A percentile compares a stretch with the other conserved stretches of the same genome.
Evolutionary conservation across 306 rosid species (phyloP).

Genomic region (Calophaca sinica): DNA sequence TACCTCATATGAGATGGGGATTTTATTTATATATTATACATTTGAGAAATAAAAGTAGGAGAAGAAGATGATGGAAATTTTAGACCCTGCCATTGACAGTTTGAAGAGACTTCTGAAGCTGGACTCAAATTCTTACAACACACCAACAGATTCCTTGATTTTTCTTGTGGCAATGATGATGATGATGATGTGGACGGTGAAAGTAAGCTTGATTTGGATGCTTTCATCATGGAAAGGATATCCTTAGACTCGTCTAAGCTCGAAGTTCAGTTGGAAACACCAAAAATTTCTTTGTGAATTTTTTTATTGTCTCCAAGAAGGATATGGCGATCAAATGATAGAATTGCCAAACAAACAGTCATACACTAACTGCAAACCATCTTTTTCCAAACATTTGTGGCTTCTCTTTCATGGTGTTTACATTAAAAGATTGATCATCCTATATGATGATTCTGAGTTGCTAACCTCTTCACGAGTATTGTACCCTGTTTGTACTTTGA

Average conservation of each 20-base stretch:
- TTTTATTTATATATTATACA: too few species aligned
- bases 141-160: conserved; percentile 46
- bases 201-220: conserved; percentile 72
- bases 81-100: conserved; percentile 88
- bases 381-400: too few species aligned
- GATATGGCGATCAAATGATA: conserved; percentile 54
- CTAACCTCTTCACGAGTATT: too few species aligned
- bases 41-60: too few species aligned
- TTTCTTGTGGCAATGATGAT: conserved; percentile 31
- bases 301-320: conserved; percentile 57
- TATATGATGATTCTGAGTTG: too few species aligned
- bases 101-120: conserved; percentile 78
- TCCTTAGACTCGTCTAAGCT: conserved; percentile 73
- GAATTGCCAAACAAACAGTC: too few species aligned
- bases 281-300: conserved; percentile 48
- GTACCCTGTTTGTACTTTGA: too few species aligned
- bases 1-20: too few species aligned
- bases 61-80: conserved; percentile 90
- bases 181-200: conserved; percentile 53
- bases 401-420: too few species aligned
- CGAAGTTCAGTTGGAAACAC: conserved; percentile 61
- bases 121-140: conserved; percentile 56
- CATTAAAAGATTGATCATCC: too few species aligned
- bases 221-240: conserved; percentile 63
- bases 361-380: too few species aligned